Base-by-base conservation (phyloP, 805 yeast genomes). In the Sugiyamaella mastotermitis region DNA sequence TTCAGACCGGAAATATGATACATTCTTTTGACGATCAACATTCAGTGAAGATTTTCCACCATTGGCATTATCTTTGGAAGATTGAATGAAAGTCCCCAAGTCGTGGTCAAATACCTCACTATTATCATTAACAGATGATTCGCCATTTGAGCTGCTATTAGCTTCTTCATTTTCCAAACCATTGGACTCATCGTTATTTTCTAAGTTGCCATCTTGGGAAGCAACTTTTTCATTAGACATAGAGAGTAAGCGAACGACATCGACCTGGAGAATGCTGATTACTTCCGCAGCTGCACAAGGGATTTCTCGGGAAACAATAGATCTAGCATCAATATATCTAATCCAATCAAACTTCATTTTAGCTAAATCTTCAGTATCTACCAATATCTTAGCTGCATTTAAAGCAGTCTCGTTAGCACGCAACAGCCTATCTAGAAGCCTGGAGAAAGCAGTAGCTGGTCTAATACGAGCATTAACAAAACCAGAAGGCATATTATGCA, bases 281-380 rank as follows among this genome's bases (percentile, higher is more conserved):
- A 50, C 61, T 15, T 41, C 39, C 14, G 38, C 31, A 9, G 48
- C 46, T 7, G 47, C 43, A 50, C 80, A 74, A 1, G 80, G 78
- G 10, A 69, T 62, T 44, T 75, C 80, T 23, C 76, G 63, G 14
- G 57, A 49, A 2, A 72, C 64, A 19, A 74, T 62, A 30, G 66
- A 66, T 19, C 55, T 58, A 31, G 69, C 56, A 46, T 77, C 73
- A 27, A 77, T 72, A 41, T 63, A 62, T 34, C 59, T 50, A 9
- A 56, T 38, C 86, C 85, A 80, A 56, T 78, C 84, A 24, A 59
- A 56, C 31, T 63, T 52, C 85, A 80, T 80, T 21, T 65, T 54
- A 23, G 57, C 61, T 31, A 68, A 60, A 36, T 76, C 80, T 10
- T 52, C 42, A 5, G 57, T 54, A 37, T 66, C 66, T 15, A 62